phyloP scores from a whole-genome alignment of 106 monocot genomes.

The Acorus calamus region DNA sequence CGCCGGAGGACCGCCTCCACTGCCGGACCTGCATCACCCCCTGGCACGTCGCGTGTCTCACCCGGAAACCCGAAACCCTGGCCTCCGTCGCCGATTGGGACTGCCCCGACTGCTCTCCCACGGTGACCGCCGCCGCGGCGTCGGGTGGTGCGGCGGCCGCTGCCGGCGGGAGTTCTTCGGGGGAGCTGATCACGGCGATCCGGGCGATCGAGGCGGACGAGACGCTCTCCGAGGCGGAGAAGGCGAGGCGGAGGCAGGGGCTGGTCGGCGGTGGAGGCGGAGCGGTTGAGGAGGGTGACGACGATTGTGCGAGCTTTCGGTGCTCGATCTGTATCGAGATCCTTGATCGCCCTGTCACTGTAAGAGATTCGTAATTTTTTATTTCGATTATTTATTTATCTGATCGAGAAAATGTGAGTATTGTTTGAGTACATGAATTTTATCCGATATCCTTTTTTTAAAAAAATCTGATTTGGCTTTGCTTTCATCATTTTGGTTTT shows the following conservation, averaged over 20 bases:
- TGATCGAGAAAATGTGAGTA: slow-evolving; percentile 77
- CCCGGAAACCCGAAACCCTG: slow-evolving; percentile 24
- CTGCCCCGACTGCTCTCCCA: slow-evolving; percentile 43
- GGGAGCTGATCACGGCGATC: slow-evolving; percentile 38
- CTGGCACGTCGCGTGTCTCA: slow-evolving; percentile 86
- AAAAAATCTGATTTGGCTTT: neutral
- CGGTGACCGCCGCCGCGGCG: too few species aligned
- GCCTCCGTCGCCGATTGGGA: slow-evolving; percentile 28
- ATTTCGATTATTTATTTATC: neutral
- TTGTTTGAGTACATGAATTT: too few species aligned
- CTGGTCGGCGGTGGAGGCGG: slow-evolving; percentile 21
- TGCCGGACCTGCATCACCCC: slow-evolving; percentile 77
- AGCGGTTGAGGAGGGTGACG: too few species aligned
- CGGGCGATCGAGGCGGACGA: slow-evolving; percentile 57
- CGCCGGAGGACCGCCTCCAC: slow-evolving; percentile 33
- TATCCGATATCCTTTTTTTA: too few species aligned
- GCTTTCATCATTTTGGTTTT: neutral
- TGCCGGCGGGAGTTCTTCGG: too few species aligned
- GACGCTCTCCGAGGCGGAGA: slow-evolving; percentile 48
- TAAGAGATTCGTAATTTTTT: too few species aligned
- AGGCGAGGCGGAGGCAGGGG: slow-evolving; percentile 61
- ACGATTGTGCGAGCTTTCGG: slow-evolving; percentile 7
- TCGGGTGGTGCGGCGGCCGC: neutral
- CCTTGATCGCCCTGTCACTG: too few species aligned
- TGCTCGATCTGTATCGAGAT: slow-evolving; percentile 24